Base-by-base conservation (phyloP, 768 basidiomycete species). In the Tephrocybe sp. region DNA sequence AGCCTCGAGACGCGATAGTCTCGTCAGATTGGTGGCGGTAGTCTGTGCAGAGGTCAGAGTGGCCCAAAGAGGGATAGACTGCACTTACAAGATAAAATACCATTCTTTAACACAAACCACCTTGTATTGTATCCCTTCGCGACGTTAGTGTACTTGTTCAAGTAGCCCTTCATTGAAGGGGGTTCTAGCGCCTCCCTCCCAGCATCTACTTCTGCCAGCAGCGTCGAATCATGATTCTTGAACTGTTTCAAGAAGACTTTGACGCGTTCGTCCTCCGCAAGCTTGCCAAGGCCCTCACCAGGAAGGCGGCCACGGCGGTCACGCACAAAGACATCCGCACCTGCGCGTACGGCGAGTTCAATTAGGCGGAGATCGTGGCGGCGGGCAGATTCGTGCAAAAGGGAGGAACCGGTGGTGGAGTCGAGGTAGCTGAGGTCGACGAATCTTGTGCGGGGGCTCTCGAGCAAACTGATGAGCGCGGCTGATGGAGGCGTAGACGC, bases 91-190 rank as follows among this genome's bases (percentile, higher is more conserved):
- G 89, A 91, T n/a, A 95, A 66, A 21, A 89, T 74, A 0, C 93
- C 94, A 48, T 87, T 81, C 61, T 90, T 86, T 17, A 97, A 78
- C 0, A 96, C 91, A 62, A 98, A 96, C 93, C 93, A 97, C 1
- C 94, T 77, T 0, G 89, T 88, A 53, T 84, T 85, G 64, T 93
- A 96, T 0, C 95, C 94, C 58, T 84, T 86, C 0, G 92, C 91
- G 33, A 97, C 90, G 59, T 97, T 98, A 1, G 88, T 85, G 63
- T 94, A 97, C 66, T 98, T 98, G 67, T 90, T 92, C 17, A 93
- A 72, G 62, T 92, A 92, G 0, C 90, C 92, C 55, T 81, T 84
- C 50, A 91, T 67, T 2, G 75, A 66, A 0, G 87, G 84, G 1
- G 86, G 81, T 42, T 84, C 81, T 7, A 10, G 11, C 1, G 73